Evolutionary conservation across 23 red algal genomes (phyloP).

Genomic region (Chondrus crispus): DNA sequence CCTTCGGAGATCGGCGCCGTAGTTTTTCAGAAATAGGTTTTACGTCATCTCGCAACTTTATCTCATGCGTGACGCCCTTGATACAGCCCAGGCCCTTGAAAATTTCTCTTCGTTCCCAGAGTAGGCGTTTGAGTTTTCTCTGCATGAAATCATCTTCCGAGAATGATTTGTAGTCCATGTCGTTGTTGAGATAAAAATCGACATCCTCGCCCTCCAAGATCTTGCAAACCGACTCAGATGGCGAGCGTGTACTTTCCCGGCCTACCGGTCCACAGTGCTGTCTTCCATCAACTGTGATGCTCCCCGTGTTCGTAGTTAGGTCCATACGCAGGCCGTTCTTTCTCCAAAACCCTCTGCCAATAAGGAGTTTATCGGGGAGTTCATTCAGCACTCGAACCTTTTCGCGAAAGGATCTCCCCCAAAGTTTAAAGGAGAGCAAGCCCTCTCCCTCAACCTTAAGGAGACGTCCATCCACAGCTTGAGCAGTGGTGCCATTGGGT

Average conservation of each 20-base stretch:
- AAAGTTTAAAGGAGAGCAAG: not conserved
- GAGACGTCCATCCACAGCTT: not conserved
- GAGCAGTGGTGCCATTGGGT: not conserved
- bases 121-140: not conserved
- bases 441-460: not conserved
- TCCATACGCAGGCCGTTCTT: not conserved
- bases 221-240: not conserved
- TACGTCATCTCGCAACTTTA: not conserved
- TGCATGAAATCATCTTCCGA: not conserved
- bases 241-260: not conserved
- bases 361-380: not conserved
- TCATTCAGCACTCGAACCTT: not conserved
- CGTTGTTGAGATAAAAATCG: not conserved
- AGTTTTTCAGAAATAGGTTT: not conserved
- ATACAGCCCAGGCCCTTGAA: conserved; percentile 13
- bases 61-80: not conserved
- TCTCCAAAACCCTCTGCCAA: not conserved
- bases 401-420: not conserved
- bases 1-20: not conserved
- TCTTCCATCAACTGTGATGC: not conserved
- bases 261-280: not conserved
- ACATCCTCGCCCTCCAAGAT: not conserved
- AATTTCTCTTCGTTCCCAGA: not conserved
- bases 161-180: not conserved
- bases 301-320: not conserved